Percentiles rank a stretch among this genome's conserved stretches.
Conservation (phyloP, 306 rosid species). For the Malus orientalis region DNA sequence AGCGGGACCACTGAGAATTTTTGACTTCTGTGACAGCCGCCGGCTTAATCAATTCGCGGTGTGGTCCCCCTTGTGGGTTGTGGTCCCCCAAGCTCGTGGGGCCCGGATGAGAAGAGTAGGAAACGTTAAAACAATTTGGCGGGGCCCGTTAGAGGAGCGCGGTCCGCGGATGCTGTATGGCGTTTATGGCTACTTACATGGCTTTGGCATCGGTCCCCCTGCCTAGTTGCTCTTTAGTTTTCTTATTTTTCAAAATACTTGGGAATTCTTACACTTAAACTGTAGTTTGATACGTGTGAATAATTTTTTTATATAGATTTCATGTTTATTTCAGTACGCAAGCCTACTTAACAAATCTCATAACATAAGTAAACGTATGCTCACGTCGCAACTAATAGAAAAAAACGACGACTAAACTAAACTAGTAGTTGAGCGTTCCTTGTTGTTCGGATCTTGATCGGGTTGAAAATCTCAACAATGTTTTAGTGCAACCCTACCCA, state of each 20-base stretch:
- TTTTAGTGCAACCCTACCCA: background rate
- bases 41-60: slow-evolving; percentile 47
- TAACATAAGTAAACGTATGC: too few relatives aligned
- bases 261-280: too few relatives aligned
- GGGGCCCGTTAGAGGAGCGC: background rate
- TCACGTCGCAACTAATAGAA: too few relatives aligned
- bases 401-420: too few relatives aligned
- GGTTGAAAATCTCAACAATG: too few relatives aligned
- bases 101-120: slow-evolving; percentile 5
- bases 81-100: slow-evolving; percentile 25
- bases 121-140: background rate
- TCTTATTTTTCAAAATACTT: slow-evolving; percentile 1
- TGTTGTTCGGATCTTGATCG: too few relatives aligned
- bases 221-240: background rate
- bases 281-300: too few relatives aligned
- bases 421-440: too few relatives aligned
- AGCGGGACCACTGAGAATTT: slow-evolving; percentile 36
- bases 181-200: background rate
- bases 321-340: too few relatives aligned
- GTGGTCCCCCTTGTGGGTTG: background rate
- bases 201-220: background rate
- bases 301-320: too few relatives aligned
- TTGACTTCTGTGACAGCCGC: slow-evolving; percentile 59
- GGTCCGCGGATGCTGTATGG: background rate
- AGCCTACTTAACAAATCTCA: too few relatives aligned